Conservation (phyloP, 164 flowering plant species). For the Piper betle region DNA sequence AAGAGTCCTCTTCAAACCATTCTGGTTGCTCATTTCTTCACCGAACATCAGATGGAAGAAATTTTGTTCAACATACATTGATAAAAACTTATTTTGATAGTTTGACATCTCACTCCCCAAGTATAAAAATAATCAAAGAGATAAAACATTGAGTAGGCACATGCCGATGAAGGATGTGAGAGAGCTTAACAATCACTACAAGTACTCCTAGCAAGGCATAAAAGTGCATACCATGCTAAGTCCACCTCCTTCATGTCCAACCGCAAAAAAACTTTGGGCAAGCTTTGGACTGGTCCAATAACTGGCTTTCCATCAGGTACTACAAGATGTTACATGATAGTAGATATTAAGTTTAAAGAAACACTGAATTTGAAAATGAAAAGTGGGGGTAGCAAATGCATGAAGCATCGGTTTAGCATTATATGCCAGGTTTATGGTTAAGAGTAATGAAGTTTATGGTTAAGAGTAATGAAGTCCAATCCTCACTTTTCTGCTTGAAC, state of each 20-base stretch:
- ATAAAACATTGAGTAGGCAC: neutral
- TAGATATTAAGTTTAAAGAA: neutral
- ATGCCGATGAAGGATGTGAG: neutral
- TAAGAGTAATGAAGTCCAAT: constrained; percentile 15
- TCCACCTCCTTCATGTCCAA: constrained; percentile 97
- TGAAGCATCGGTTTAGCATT: too few relatives aligned
- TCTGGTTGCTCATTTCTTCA: too few relatives aligned
- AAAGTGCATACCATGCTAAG: constrained; percentile 43
- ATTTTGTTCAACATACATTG: too few relatives aligned
- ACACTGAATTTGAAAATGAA: neutral
- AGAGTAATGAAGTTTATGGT: too few relatives aligned
- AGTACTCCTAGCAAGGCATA: neutral
- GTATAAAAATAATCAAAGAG: too few relatives aligned
- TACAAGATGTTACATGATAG: constrained; percentile 9
- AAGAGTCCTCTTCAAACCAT: too few relatives aligned
- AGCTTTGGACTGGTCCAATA: constrained; percentile 74
- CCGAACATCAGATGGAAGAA: too few relatives aligned
- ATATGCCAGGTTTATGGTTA: too few relatives aligned
- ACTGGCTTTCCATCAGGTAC: constrained; percentile 93
- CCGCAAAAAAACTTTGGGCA: constrained; percentile 58
- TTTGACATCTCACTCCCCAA: neutral
- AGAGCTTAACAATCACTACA: neutral
- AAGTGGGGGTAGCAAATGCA: neutral
- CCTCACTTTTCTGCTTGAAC: constrained; percentile 40
- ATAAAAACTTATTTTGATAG: neutral